Evolutionary conservation across 345 rosid species (phyloP).

Genomic region (Laguncularia racemosa): DNA sequence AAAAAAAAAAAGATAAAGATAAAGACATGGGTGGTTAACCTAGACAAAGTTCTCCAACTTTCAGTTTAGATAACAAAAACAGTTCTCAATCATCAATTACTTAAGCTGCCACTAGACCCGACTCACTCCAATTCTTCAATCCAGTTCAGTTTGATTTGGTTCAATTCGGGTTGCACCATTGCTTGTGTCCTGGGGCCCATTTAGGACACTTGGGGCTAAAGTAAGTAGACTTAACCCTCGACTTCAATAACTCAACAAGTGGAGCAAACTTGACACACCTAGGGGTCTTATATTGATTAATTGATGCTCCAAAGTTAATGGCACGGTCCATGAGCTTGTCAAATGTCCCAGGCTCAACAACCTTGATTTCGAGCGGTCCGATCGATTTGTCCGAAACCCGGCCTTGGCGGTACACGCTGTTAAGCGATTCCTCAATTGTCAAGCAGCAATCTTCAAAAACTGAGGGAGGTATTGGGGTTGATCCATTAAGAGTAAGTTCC

Average conservation of each 20-base stretch:
- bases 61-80: slow-evolving; percentile 36
- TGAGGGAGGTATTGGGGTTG: slow-evolving; percentile 82
- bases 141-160: too few relatives aligned
- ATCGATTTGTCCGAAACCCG: slow-evolving; percentile 81
- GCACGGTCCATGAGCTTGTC: slow-evolving; percentile 98
- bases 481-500: slow-evolving; percentile 64
- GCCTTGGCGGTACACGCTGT: slow-evolving; percentile 93
- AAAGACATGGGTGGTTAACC: slow-evolving; percentile 19
- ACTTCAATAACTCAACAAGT: slow-evolving; percentile 78
- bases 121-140: slow-evolving; percentile 6
- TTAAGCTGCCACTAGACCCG: slow-evolving; percentile 16
- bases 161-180: slow-evolving; percentile 45
- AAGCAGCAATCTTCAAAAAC: slow-evolving; percentile 90
- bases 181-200: slow-evolving; percentile 90
- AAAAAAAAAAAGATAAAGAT: slow-evolving; percentile 5
- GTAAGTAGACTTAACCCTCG: slow-evolving; percentile 54
- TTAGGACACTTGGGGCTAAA: slow-evolving; percentile 92
- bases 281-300: slow-evolving; percentile 95
- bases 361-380: slow-evolving; percentile 85
- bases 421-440: slow-evolving; percentile 82
- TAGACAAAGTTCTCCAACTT: slow-evolving; percentile 26
- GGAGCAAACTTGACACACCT: slow-evolving; percentile 94
- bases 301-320: slow-evolving; percentile 86
- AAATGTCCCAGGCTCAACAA: slow-evolving; percentile 85
- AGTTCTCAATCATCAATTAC: slow-evolving; percentile 18